phyloP scores from a whole-genome alignment of 352 stramenopile genomes.

The Globisporangium echinulatum region DNA sequence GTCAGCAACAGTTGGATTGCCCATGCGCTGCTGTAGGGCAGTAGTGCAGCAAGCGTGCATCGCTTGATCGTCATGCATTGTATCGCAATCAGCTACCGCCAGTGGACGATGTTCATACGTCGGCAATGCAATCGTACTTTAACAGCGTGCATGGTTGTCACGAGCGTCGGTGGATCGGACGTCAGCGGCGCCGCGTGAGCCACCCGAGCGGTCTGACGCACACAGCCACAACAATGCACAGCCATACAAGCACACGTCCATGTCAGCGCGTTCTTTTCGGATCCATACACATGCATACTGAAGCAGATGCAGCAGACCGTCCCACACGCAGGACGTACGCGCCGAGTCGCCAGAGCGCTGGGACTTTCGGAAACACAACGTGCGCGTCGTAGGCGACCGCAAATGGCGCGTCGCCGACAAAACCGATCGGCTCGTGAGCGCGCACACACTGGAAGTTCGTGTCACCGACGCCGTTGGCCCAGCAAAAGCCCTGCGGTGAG shows the following conservation, averaged over 20 bases:
- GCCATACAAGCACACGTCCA: neutral
- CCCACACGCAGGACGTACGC: conserved; percentile 27
- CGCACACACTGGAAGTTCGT: conserved; percentile 54
- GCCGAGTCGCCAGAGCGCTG: conserved; percentile 43
- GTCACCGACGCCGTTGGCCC: conserved; percentile 43
- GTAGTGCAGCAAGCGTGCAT: too few relatives aligned
- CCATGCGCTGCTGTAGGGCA: too few relatives aligned
- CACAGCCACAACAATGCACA: neutral
- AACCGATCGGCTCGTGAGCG: conserved; percentile 35
- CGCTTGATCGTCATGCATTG: too few relatives aligned
- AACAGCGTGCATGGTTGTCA: conserved; percentile 12
- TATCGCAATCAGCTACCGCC: too few relatives aligned
- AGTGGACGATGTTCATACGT: too few relatives aligned
- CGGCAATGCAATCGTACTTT: too few relatives aligned
- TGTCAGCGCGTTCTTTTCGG: too few relatives aligned
- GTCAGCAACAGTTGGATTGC: too few relatives aligned
- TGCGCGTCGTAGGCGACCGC: conserved; percentile 48
- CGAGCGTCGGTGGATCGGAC: conserved; percentile 10
- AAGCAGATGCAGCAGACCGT: too few relatives aligned
- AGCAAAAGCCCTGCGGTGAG: conserved; percentile 44
- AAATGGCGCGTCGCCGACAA: conserved; percentile 31
- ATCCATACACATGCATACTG: neutral
- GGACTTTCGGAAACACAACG: conserved; percentile 67
- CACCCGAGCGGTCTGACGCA: conserved; percentile 37
- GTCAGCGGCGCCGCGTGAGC: conserved; percentile 27